phyloP scores from a whole-genome alignment of 2,329 filamentous ascomycete genomes.

The Venturia oleaginea region DNA sequence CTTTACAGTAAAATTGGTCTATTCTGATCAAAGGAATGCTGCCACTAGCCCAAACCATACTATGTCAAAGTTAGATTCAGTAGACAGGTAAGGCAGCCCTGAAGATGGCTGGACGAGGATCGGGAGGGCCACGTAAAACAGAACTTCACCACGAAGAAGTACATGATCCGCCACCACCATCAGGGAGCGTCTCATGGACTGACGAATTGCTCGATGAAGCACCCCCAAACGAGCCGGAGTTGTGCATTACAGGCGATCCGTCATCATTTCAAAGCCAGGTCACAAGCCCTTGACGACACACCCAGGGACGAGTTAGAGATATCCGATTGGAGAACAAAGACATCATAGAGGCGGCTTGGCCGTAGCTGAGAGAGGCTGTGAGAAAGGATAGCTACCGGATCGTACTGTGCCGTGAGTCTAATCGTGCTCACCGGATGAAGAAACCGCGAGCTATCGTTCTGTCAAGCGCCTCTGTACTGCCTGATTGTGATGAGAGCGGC shows the following conservation, averaged over 20 bases:
- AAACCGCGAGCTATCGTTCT: slow-evolving; percentile 15
- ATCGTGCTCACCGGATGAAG: slow-evolving; percentile 16
- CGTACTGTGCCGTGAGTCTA: slow-evolving; percentile 10
- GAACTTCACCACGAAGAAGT: slow-evolving; percentile 18
- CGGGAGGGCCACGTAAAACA: slow-evolving; percentile 16
- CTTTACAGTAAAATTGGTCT: no score
- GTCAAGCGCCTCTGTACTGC: slow-evolving; percentile 17
- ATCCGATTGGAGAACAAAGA: slow-evolving; percentile 13
- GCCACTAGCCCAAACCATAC: no score
- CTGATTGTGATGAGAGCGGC: slow-evolving; percentile 15
- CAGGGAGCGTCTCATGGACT: no score
- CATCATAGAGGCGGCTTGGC: background rate
- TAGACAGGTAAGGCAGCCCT: no score
- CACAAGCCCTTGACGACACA: slow-evolving; percentile 10
- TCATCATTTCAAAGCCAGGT: slow-evolving; percentile 11
- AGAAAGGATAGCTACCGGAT: slow-evolving; percentile 15
- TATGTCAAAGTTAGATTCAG: no score
- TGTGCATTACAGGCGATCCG: no score
- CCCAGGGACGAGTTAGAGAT: slow-evolving; percentile 16
- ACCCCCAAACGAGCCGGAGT: no score
- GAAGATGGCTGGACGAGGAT: slow-evolving; percentile 18
- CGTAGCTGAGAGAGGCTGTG: slow-evolving; percentile 15
- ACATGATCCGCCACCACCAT: slow-evolving; percentile 15
- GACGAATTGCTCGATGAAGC: no score
- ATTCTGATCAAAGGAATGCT: no score